These are phyloP conservation scores for Trichophyton verrucosum DNA, from an alignment of 2,329 filamentous ascomycete genomes.

Conservation along the genomic window DNA sequence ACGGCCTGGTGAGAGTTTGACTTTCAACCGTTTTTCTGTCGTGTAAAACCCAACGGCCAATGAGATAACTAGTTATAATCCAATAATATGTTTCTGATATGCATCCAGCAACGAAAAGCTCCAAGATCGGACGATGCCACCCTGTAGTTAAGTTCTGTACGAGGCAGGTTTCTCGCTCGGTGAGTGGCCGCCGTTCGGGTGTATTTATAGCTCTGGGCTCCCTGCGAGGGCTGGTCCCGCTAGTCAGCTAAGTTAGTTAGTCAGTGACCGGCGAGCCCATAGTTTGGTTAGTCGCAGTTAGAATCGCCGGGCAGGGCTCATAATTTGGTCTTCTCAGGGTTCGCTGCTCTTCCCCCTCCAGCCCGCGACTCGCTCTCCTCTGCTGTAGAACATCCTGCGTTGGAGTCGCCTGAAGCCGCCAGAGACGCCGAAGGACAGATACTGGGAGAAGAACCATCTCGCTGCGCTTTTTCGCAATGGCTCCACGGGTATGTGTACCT, in stretches of 20 bases:
- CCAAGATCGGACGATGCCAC: background rate
- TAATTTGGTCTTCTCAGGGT: background rate
- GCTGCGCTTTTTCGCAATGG: conserved; percentile 6
- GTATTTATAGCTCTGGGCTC: background rate
- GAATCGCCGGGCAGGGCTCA: background rate
- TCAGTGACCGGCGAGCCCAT: background rate
- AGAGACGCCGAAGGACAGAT: too few relatives aligned
- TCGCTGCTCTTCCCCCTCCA: background rate
- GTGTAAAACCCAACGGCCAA: background rate
- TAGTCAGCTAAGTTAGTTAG: background rate
- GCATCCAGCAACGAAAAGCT: background rate
- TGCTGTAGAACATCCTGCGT: background rate
- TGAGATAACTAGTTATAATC: background rate
- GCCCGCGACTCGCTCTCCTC: background rate
- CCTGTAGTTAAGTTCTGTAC: background rate
- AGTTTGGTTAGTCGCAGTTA: background rate
- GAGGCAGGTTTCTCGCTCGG: background rate
- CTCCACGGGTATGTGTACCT: conserved; percentile 7
- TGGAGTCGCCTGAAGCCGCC: background rate
- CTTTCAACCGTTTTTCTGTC: background rate
- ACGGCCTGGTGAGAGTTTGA: background rate
- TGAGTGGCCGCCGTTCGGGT: background rate
- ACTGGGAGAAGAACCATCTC: background rate
- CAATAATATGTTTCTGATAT: background rate
- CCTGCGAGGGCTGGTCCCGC: background rate